Conservation (phyloP, 805 yeast genomes). For the Citeromyces matritensis region DNA sequence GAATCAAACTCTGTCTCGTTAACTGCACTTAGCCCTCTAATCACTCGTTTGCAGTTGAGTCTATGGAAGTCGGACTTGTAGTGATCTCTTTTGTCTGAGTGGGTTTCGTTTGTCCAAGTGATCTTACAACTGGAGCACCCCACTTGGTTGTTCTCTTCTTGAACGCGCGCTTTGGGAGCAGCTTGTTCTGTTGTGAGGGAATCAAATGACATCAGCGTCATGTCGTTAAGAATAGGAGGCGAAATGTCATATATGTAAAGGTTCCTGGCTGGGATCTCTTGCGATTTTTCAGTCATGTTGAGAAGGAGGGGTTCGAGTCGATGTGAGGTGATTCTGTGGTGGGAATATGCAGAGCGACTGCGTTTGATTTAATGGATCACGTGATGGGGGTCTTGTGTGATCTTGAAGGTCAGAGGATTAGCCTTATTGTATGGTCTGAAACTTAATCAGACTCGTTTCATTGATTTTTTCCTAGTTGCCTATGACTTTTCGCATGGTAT, state of each 20-base stretch:
- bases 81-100: conserved; percentile 19
- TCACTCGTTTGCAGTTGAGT: conserved; percentile 39
- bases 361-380: neutral
- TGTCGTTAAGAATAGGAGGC: conserved; percentile 21
- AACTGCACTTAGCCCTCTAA: conserved; percentile 27
- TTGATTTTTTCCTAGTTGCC: conserved; percentile 7
- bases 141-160: conserved; percentile 6
- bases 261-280: conserved; percentile 5
- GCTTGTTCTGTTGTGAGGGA: conserved; percentile 23
- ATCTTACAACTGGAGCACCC: neutral
- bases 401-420: conserved; percentile 44
- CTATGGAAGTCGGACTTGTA: conserved; percentile 46
- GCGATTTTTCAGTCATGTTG: neutral
- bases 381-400: conserved; percentile 59
- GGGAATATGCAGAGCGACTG: neutral
- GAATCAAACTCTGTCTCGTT: conserved; percentile 45
- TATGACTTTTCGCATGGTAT: conserved; percentile 8
- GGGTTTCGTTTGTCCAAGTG: neutral
- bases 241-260: conserved; percentile 35
- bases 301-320: neutral
- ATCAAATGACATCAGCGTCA: conserved; percentile 42
- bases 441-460: conserved; percentile 10
- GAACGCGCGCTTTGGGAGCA: conserved; percentile 4
- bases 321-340: neutral
- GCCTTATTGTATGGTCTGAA: conserved; percentile 16